A percentile compares a stretch with the other conserved stretches of the same genome.
These are phyloP conservation scores for Phaeosphaeria sp. DNA, from an alignment of 2,329 filamentous ascomycete genomes.

Conservation along the genomic window DNA sequence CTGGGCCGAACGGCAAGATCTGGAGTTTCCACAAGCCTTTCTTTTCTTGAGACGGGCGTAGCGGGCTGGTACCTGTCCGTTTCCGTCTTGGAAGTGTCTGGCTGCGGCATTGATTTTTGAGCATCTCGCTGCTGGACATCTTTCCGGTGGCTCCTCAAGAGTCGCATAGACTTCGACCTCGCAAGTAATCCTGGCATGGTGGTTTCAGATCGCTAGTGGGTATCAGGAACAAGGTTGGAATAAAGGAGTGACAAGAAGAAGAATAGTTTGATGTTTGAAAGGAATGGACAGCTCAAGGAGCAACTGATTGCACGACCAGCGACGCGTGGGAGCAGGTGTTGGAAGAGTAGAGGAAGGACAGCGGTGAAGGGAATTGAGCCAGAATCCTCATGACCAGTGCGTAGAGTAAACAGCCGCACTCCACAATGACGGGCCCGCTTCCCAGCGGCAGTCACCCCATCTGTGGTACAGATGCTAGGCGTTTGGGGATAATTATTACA, in stretches of 20 bases:
- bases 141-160: conserved; percentile 42
- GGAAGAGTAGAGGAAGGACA: conserved; percentile 24
- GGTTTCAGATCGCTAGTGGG: conserved; percentile 46
- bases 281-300: conserved; percentile 51
- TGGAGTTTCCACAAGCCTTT: conserved; percentile 33
- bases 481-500: conserved; percentile 46
- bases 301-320: conserved; percentile 33
- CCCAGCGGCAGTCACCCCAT: conserved; percentile 36
- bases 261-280: conserved; percentile 30
- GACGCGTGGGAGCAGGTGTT: conserved; percentile 22
- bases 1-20: conserved; percentile 42
- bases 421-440: conserved; percentile 31
- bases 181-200: conserved; percentile 46
- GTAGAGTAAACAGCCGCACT: conserved; percentile 32
- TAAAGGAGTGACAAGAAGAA: conserved; percentile 28
- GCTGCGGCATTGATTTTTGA: conserved; percentile 30
- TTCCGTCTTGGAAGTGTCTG: conserved; percentile 29
- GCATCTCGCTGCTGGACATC: conserved; percentile 36
- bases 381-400: conserved; percentile 22
- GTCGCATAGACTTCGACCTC: conserved; percentile 47
- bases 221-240: conserved; percentile 35
- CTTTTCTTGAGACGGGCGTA: conserved; percentile 33
- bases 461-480: conserved; percentile 22
- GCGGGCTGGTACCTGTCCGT: conserved; percentile 42
- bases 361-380: conserved; percentile 25